phyloP scores from a whole-genome alignment of 768 basidiomycete genomes.

The Boletus subcaerulescens region DNA sequence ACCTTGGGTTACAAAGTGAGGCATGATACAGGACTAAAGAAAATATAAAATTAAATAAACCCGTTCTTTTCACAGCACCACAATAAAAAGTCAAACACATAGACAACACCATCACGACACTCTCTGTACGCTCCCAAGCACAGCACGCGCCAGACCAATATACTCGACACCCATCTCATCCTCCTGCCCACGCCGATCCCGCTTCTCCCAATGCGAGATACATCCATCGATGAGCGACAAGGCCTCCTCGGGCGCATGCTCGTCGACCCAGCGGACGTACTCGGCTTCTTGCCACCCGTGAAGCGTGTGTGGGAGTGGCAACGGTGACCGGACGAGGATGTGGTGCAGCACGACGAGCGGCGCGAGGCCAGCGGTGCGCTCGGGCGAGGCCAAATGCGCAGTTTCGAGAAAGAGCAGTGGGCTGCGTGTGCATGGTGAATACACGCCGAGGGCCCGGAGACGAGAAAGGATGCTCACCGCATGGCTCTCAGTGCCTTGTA shows the following conservation, averaged over 20 bases:
- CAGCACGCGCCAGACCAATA: constrained; percentile 61
- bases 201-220: constrained; percentile 77
- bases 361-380: constrained; percentile 71
- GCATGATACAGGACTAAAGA: too few species aligned
- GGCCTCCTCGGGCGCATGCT: constrained; percentile 80
- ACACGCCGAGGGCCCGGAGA: too few species aligned
- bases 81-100: too few species aligned
- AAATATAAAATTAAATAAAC: too few species aligned
- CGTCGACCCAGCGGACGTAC: constrained; percentile 95
- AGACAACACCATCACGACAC: neutral
- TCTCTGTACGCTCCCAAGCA: constrained; percentile 41
- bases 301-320: constrained; percentile 81
- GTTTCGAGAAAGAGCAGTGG: constrained; percentile 90
- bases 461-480: constrained; percentile 51
- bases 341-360: constrained; percentile 89
- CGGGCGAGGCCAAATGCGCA: constrained; percentile 56
- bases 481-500: constrained; percentile 83
- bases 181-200: constrained; percentile 54
- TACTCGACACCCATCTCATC: constrained; percentile 52
- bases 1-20: too few species aligned
- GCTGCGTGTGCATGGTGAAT: constrained; percentile 36
- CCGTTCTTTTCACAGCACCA: too few species aligned
- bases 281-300: constrained; percentile 96
- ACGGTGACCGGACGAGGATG: constrained; percentile 83
- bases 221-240: constrained; percentile 79